phyloP scores from a whole-genome alignment of 768 basidiomycete genomes.

The Lactifluus rugatus region DNA sequence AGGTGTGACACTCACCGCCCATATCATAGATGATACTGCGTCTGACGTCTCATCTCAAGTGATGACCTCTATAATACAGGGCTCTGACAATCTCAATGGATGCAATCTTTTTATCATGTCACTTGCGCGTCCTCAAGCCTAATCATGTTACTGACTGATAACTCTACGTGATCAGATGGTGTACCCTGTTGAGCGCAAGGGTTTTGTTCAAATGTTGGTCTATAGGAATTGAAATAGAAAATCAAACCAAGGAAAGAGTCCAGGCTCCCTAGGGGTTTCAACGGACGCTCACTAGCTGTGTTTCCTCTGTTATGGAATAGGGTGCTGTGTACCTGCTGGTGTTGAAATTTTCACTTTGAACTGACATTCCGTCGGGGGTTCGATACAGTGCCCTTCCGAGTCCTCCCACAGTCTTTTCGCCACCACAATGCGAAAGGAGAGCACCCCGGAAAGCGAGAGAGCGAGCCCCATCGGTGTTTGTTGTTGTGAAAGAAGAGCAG shows the following conservation, averaged over 20 bases:
- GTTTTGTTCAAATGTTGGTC: background rate
- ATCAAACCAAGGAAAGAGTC: background rate
- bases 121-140: no score
- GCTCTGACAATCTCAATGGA: background rate
- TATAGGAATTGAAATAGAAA: background rate
- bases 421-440: background rate
- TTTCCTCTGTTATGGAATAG: background rate
- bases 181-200: background rate
- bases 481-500: constrained; percentile 1
- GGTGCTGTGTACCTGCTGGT: no score
- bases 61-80: background rate
- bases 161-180: background rate
- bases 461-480: background rate
- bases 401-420: background rate
- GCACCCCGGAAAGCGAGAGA: background rate
- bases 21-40: background rate
- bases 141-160: background rate
- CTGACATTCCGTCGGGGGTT: background rate
- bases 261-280: background rate
- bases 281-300: background rate
- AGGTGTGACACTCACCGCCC: background rate
- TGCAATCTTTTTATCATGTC: background rate
- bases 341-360: background rate
- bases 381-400: background rate
- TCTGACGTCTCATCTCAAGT: background rate